A percentile compares a stretch with the other conserved stretches of the same genome.
phyloP scores from a whole-genome alignment of 352 stramenopile species.

The Phytophthora citrophthora region DNA sequence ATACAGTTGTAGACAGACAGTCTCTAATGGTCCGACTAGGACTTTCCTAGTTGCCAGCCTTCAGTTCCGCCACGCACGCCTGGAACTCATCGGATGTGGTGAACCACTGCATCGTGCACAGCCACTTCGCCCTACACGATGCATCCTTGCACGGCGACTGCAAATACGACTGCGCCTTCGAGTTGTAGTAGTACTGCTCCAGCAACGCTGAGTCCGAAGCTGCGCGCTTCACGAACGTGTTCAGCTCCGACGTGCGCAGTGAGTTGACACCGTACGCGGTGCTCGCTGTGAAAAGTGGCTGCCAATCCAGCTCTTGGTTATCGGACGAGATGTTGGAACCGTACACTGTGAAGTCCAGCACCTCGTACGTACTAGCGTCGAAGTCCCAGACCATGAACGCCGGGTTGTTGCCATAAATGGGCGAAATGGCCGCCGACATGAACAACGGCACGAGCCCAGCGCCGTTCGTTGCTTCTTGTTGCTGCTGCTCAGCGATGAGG shows the following conservation, averaged over 20 bases:
- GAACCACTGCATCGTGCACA: conserved; percentile 78
- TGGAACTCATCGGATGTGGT: conserved; percentile 62
- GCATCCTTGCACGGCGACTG: conserved; percentile 45
- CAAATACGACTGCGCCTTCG: conserved; percentile 68
- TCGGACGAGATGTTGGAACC: conserved; percentile 63
- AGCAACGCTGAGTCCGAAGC: conserved; percentile 48
- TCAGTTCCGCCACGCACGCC: conserved; percentile 43
- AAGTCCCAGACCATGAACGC: conserved; percentile 88
- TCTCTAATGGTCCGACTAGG: no score
- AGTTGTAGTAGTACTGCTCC: conserved; percentile 82
- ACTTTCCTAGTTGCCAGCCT: not conserved
- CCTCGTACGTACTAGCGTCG: conserved; percentile 65
- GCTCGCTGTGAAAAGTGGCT: conserved; percentile 52
- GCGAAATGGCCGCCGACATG: conserved; percentile 81
- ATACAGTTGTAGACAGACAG: no score
- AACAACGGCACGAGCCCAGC: conserved; percentile 73
- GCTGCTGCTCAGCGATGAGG: conserved; percentile 23
- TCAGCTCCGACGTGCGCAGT: conserved; percentile 48
- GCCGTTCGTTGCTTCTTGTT: conserved; percentile 9
- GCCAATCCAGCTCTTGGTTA: conserved; percentile 45
- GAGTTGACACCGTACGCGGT: conserved; percentile 54
- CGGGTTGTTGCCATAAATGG: conserved; percentile 89
- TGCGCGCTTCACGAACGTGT: conserved; percentile 52
- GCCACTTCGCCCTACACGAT: conserved; percentile 56
- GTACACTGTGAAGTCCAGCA: conserved; percentile 80